Evolutionary conservation across 495 filamentous ascomycete genomes (phyloP).

Genomic region (Penicillium subrubescens): DNA sequence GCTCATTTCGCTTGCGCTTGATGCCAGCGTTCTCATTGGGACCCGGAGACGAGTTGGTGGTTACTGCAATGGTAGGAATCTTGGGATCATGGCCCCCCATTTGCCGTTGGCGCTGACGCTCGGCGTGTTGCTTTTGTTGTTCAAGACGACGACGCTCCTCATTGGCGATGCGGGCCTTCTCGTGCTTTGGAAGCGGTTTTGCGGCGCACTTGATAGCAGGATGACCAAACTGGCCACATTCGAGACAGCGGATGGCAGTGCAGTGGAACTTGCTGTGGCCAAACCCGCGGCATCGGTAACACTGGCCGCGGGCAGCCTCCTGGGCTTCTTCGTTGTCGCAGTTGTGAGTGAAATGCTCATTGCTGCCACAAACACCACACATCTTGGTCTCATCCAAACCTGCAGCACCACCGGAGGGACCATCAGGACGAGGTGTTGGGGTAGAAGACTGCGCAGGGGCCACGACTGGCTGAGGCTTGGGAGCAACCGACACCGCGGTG

Average conservation of each 20-base stretch:
- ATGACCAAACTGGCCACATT: constrained; percentile 54
- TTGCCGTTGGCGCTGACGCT: constrained; percentile 45
- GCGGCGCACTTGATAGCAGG: constrained; percentile 34
- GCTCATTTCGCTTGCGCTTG: constrained; percentile 49
- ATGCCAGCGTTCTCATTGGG: constrained; percentile 19
- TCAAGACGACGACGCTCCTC: constrained; percentile 39
- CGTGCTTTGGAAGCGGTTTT: constrained; percentile 36
- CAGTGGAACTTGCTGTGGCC: constrained; percentile 46
- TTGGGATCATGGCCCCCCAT: constrained; percentile 50
- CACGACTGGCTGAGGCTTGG: constrained; percentile 29
- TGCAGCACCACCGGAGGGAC: constrained; percentile 48
- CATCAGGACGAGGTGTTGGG: constrained; percentile 28
- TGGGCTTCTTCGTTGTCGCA: constrained; percentile 51
- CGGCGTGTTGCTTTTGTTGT: constrained; percentile 33
- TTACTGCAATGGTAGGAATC: constrained; percentile 46
- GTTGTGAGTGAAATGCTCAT: constrained; percentile 46
- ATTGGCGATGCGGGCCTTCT: constrained; percentile 33
- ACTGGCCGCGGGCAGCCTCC: constrained; percentile 38
- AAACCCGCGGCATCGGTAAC: constrained; percentile 45
- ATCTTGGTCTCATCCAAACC: constrained; percentile 45
- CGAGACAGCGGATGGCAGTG: constrained; percentile 43
- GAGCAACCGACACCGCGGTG: constrained; percentile 19
- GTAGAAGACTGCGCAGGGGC: constrained; percentile 32
- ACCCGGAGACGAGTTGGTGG: constrained; percentile 20
- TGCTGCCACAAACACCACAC: constrained; percentile 53